A percentile compares a stretch with the other conserved stretches of the same genome.
These are phyloP conservation scores for Psidium guajava DNA, from an alignment of 345 rosid genomes.

Conservation along the genomic window DNA sequence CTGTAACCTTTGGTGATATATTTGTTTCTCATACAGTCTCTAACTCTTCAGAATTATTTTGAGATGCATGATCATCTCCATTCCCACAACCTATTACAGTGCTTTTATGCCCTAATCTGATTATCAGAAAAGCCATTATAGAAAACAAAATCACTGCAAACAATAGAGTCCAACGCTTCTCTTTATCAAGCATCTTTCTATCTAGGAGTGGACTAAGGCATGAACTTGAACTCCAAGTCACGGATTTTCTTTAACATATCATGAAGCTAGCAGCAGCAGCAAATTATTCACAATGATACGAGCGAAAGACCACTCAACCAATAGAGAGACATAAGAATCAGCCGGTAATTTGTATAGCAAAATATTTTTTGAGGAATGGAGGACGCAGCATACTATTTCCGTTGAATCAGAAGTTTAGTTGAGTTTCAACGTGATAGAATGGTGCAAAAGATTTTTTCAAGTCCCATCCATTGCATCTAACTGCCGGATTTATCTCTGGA, in stretches of 20 bases:
- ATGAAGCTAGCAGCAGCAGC: background rate
- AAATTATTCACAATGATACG: background rate
- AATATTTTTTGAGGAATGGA: background rate
- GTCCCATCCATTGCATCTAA: background rate
- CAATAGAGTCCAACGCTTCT: background rate
- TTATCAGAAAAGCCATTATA: background rate
- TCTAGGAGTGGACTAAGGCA: background rate
- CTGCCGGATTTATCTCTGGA: background rate
- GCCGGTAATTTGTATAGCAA: background rate
- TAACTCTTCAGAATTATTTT: background rate
- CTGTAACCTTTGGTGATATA: background rate
- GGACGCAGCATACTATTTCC: background rate
- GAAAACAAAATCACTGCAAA: accelerated
- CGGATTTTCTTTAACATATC: background rate
- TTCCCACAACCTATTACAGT: background rate
- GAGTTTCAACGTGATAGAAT: background rate
- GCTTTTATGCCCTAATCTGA: background rate
- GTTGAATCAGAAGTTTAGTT: background rate
- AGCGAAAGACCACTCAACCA: background rate
- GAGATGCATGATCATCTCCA: background rate
- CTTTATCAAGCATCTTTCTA: background rate
- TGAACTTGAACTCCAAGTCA: background rate
- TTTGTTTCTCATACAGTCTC: background rate
- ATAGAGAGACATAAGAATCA: background rate
- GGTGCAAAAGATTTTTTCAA: background rate